Evolutionary conservation across 2,329 filamentous ascomycete genomes (phyloP), one percentile per base, ranked within the genome.

Genomic region (Hymenoscyphus albidus): DNA sequence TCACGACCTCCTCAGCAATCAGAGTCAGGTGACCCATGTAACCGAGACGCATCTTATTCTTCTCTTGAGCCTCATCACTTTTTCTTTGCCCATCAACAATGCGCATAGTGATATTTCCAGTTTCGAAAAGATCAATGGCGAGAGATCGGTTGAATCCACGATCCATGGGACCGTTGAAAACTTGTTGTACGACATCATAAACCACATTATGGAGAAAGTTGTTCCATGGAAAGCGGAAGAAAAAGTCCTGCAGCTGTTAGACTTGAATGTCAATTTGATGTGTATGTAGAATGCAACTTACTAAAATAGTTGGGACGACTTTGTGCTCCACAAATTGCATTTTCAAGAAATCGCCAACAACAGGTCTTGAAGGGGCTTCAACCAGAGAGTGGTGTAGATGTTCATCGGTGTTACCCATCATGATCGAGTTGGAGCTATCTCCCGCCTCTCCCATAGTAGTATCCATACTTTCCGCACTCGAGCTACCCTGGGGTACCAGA

Each of bases 161-260:
- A 71, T 98, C 94, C 91, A 99, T 97, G 0, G 93, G 93, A 9
- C 95, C 95, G 75, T 99, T 99, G 78, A 99, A 98, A 0, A 99
- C 95, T 80, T 99, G 95, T 77, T 99, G 95, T 55, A 99, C 92
- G 74, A 99, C 93, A 76, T 99, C 95, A 76, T 99, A 99, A 58
- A 99, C 95, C 55, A 99, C 95, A 74, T 99, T 99, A 79, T 99
- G 95, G 56, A 99, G 84, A 75, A 99, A 99, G 77, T 99, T 99
- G 78, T 99, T 99, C 95, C 95, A 99, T 0, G 95, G 94, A 74
- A 98, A 99, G 65, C 90, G 88, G 81, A 99, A 99, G 80, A 99
- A 99, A 81, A 98, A 98, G 64, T 93, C 91, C 92, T 96, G 69
- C 12, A 64, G 38, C 39, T 32, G 55, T 74, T 67, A 68, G 65